Base-by-base conservation (phyloP, 345 rosid species). In the Moricandia arvensis region DNA sequence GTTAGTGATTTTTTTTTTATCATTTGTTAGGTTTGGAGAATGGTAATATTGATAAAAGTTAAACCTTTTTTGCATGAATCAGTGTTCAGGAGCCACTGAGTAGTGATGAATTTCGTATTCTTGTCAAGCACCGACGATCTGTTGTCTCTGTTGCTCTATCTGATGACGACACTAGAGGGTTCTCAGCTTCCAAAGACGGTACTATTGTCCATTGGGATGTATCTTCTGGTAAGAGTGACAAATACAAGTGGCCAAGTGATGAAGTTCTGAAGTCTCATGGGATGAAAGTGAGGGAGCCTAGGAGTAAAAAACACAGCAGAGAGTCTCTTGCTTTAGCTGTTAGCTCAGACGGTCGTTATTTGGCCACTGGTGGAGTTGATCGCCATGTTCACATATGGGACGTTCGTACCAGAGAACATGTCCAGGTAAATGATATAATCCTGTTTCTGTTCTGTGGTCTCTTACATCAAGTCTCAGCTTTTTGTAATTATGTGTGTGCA, bases 341-440 rank as follows among this genome's bases (percentile, higher is more conserved):
- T 77, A 90, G 98, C 81, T 83, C 88, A 10, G 99, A 96, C 83
- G 97, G 97, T 61, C 88, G 95, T 45, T 90, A 93, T 79, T 86
- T 96, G 86, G 98, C 98, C 2, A 88, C 87, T 61, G 99, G 98
- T 38, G 99, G 99, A 66, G 79, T 88, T 61, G 99, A 96, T 68
- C 85, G 98, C 21, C 99, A 93, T 75, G 85, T 96, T 88, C 99
- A 96, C 77, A 72, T 96, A 71, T 93, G 98, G 99, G 99, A 96
- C 60, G 81, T 88, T 29, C 95, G 99, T 15, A 91, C 92, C 26
- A 84, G 86, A 55, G 83, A 93, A 74, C 96, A 96, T 71, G 55
- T 91, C 72, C 98, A 88, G 93, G 99, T 93, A 80, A 49, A 11
- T 57, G 61, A 45, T 63, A 45, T 6, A 1, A 17, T 27, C 26